phyloP scores from a whole-genome alignment of 306 rosid genomes.

The Pyrus communis region DNA sequence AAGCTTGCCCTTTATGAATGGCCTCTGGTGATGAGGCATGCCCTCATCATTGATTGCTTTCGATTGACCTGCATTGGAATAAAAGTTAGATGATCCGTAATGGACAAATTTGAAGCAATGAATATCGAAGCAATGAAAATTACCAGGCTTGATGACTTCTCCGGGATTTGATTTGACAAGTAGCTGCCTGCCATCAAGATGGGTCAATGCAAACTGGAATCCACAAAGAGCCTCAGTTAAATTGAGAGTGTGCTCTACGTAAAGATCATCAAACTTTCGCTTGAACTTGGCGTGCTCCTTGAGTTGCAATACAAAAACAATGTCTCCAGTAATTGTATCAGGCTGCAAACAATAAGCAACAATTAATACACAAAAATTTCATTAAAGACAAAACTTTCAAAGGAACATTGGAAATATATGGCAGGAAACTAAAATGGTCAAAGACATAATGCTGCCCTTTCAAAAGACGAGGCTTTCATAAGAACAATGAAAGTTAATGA shows the following conservation, averaged over 20 bases:
- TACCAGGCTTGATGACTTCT: constrained; percentile 81
- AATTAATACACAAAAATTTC: background rate
- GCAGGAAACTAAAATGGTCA: background rate
- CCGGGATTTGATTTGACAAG: constrained; percentile 79
- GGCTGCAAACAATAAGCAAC: constrained; percentile 38
- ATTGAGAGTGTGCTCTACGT: constrained; percentile 49
- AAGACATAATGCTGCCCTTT: background rate
- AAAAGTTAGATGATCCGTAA: background rate
- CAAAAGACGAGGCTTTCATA: background rate
- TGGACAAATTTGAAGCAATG: background rate
- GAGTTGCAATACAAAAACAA: constrained; percentile 57
- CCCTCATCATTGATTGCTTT: constrained; percentile 75
- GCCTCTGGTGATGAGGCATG: constrained; percentile 57
- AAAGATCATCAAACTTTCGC: constrained; percentile 50
- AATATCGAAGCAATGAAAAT: constrained; percentile 1
- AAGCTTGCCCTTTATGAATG: constrained; percentile 58
- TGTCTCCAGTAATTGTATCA: constrained; percentile 62
- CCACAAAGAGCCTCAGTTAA: constrained; percentile 72
- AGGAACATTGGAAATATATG: background rate
- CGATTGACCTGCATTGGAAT: constrained; percentile 33
- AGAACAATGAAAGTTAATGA: background rate
- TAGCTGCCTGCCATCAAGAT: constrained; percentile 80
- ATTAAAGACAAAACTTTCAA: background rate
- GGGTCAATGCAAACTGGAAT: constrained; percentile 59
- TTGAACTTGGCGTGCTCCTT: constrained; percentile 65